Base-by-base conservation (phyloP, 768 basidiomycete species). In the Boletus pseudo-olivaceus region DNA sequence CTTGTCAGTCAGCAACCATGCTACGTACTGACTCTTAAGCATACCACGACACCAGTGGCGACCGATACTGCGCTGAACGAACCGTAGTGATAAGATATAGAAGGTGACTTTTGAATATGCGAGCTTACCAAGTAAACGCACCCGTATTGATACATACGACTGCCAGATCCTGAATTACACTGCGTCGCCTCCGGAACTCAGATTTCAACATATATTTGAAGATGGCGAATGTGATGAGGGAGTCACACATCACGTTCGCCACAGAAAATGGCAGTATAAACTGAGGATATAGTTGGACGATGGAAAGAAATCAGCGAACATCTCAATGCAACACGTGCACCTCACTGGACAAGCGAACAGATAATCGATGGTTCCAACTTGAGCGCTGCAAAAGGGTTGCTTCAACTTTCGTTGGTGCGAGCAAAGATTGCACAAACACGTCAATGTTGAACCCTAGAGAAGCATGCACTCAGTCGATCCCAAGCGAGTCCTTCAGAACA, bases 131-230 rank as follows among this genome's bases (percentile, higher is more conserved):
- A 20, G 59, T 62, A 19, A 54, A 51, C 4, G 35, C 26, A 12
- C 61, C 53, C 3, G 47, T 61, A 30, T 57, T 54, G 23, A 62
- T 54, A 17, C 48, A 61, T n/a, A 62, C 47, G 3, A 54, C 8
- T 2, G 60, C 61, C 20, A 62, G 6, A 29, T 58, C 53, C 26
- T 55, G 51, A 23, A 59, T 42, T 2, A 41, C 11, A 7, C 27
- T 53, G 7, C 53, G 56, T 35, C 41, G 33, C 32, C 29, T 53
- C n/a, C 48, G 55, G 26, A 62, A 57, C 9, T 49, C 60, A 15
- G 58, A 51, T 23, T 34, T 62, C 61, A 60, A 62, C 60, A 62
- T 47, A 8, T 62, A 62, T 41, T 54, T 55, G 37, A 62, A 53
- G 33, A 58, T 32, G 1, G 35, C 33, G 0, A 0, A 29, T 15